phyloP scores from a whole-genome alignment of 805 yeast species.

The Kuraishia borneana region DNA sequence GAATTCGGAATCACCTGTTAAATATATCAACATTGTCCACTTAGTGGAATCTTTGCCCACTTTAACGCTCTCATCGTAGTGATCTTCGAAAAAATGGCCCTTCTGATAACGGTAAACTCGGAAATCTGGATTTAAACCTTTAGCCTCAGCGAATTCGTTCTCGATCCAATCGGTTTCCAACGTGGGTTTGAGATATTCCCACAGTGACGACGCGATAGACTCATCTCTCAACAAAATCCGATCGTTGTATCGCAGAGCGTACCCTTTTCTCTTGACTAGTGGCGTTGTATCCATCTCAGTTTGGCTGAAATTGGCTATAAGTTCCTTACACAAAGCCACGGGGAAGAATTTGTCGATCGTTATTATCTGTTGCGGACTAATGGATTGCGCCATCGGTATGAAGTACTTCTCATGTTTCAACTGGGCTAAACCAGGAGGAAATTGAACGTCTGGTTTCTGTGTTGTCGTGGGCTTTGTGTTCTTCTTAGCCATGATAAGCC shows the following conservation, averaged over 20 bases:
- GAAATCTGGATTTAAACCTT: slow-evolving; percentile 43
- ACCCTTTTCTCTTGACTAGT: slow-evolving; percentile 32
- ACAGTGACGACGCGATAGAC: slow-evolving; percentile 24
- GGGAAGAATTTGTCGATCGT: slow-evolving; percentile 27
- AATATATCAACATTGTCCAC: slow-evolving; percentile 50
- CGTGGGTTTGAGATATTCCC: slow-evolving; percentile 27
- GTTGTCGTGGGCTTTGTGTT: no score
- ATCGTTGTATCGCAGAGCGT: slow-evolving; percentile 50
- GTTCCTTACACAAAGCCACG: slow-evolving; percentile 24
- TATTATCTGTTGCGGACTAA: slow-evolving; percentile 23
- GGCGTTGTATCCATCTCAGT: slow-evolving; percentile 34
- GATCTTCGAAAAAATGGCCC: slow-evolving; percentile 51
- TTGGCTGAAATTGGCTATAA: slow-evolving; percentile 19
- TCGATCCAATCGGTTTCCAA: slow-evolving; percentile 17
- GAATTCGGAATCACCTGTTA: slow-evolving; percentile 45
- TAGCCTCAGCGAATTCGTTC: slow-evolving; percentile 24
- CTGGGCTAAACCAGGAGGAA: background rate
- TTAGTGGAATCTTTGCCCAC: slow-evolving; percentile 23
- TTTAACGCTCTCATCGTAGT: slow-evolving; percentile 46
- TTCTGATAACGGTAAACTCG: slow-evolving; percentile 41
- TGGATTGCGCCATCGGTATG: background rate
- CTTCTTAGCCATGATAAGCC: no score
- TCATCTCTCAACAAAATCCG: slow-evolving; percentile 29
- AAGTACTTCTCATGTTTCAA: background rate
- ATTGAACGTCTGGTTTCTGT: no score